phyloP scores from a whole-genome alignment of 352 stramenopile genomes.

The Globisporangium canariense region DNA sequence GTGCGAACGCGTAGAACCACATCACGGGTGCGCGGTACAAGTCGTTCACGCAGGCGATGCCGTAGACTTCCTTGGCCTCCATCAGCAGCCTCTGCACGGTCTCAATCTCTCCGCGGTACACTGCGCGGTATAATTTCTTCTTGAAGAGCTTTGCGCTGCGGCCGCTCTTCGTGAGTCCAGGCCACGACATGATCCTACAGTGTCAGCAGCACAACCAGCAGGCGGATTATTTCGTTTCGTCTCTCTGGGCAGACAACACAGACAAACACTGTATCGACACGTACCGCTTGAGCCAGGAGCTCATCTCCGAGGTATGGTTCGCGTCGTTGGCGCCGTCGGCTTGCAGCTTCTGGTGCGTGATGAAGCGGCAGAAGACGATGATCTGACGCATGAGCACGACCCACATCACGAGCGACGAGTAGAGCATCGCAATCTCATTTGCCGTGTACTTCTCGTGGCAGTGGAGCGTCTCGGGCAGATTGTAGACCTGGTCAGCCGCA shows the following conservation, averaged over 20 bases:
- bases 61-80: slow-evolving; percentile 29
- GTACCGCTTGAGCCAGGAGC: slow-evolving; percentile 33
- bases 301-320: slow-evolving; percentile 57
- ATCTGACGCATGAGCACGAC: slow-evolving; percentile 59
- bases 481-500: slow-evolving; percentile 34
- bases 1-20: slow-evolving; percentile 62
- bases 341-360: slow-evolving; percentile 74
- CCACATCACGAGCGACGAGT: slow-evolving; percentile 53
- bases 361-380: slow-evolving; percentile 67
- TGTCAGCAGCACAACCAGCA: background rate
- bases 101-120: slow-evolving; percentile 42
- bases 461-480: slow-evolving; percentile 41
- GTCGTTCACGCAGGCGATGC: slow-evolving; percentile 30
- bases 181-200: slow-evolving; percentile 31
- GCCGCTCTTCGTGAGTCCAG: slow-evolving; percentile 23
- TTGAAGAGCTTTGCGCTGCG: slow-evolving; percentile 47
- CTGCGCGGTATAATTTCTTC: slow-evolving; percentile 61
- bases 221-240: background rate
- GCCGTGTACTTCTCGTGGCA: slow-evolving; percentile 32
- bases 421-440: slow-evolving; percentile 50
- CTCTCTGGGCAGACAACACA: background rate
- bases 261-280: background rate
- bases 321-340: slow-evolving; percentile 61
- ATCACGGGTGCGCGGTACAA: slow-evolving; percentile 48
- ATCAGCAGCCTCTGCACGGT: slow-evolving; percentile 40